Base-by-base conservation (phyloP, 257 asterid species). In the Jasminum sambac region DNA sequence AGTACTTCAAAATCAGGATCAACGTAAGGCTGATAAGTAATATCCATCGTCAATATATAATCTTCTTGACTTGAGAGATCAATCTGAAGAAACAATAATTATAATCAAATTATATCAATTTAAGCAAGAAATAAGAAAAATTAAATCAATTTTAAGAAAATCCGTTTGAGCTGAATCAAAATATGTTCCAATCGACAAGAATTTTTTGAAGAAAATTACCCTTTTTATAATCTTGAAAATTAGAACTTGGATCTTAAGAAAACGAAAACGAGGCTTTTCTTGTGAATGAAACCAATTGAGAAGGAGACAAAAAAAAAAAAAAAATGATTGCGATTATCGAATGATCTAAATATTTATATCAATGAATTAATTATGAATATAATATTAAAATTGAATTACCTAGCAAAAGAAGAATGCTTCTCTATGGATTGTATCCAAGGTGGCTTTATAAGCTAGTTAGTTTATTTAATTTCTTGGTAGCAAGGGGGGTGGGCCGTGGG, bases 1-100 rank as follows among this genome's bases (percentile, higher is more conserved):
- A 94, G 88, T 12, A 73, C 70, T 76, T 82, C 85, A 55, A 86
- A 70, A 43, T 85, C 87, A 17, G 90, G 89, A 82, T 91, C 87
- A 63, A 83, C 68, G 78, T 82, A 86, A 5, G 94, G 96, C 65
- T 64, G 83, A 74, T 90, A 88, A 55, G 84, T 64, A 44, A 86
- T 68, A 64, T 89, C 98, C 98, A 91, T 86, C 75, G 67, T 63
- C 71, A 70, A 7, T 30, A 30, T 23, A 6, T 40, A 39, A 37
- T 25, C 66, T 25, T 14, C 66, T 71, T 60, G 61, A 39, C n/a
- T n/a, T n/a, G 38, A 39, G 62, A 55, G 21, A n/a, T n/a, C n/a
- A n/a, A n/a, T 55, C 61, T 55, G 61, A 68, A 71, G 11, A 17
- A 8, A 21, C 30, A 55, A 10, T 46, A 46, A 46, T 8, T 7